Conservation (phyloP, 1,284 basidiomycete species). For the Pseudozyma hubeiensis region DNA sequence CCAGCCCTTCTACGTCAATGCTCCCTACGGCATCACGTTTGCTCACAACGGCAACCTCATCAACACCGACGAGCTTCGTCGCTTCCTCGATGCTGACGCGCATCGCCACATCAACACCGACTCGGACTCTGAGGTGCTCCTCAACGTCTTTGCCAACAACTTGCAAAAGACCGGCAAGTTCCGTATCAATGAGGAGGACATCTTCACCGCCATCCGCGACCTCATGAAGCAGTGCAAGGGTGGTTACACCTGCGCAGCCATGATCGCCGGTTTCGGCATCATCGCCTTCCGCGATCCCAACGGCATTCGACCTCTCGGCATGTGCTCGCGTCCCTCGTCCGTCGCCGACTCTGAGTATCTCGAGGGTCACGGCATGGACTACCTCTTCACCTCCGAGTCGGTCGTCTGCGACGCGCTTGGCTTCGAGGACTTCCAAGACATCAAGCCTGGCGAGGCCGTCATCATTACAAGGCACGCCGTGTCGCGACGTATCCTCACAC, state of each 20-base stretch:
- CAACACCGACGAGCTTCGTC: conserved; percentile 86
- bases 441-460: conserved; percentile 90
- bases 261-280: conserved; percentile 98
- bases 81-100: conserved; percentile 94
- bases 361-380: conserved; percentile 74
- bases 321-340: conserved; percentile 60
- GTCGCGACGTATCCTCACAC: conserved; percentile 59
- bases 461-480: conserved; percentile 79
- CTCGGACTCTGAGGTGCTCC: conserved; percentile 94
- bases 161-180: conserved; percentile 98
- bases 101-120: conserved; percentile 99
- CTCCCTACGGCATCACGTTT: conserved; percentile 97
- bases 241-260: conserved; percentile 95
- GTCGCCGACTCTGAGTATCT: conserved; percentile 15
- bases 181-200: conserved; percentile 99
- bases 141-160: conserved; percentile 98
- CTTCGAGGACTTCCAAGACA: conserved; percentile 91
- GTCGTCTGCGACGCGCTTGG: conserved; percentile 94
- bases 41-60: conserved; percentile 99
- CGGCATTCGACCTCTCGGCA: conserved; percentile 85
- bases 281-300: conserved; percentile 99
- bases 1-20: conserved; percentile 99
- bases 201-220: conserved; percentile 90
- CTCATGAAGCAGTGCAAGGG: conserved; percentile 90
- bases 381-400: conserved; percentile 93